Base-by-base conservation (phyloP, 2,329 filamentous ascomycete species). In the Phialocephala subalpina region DNA sequence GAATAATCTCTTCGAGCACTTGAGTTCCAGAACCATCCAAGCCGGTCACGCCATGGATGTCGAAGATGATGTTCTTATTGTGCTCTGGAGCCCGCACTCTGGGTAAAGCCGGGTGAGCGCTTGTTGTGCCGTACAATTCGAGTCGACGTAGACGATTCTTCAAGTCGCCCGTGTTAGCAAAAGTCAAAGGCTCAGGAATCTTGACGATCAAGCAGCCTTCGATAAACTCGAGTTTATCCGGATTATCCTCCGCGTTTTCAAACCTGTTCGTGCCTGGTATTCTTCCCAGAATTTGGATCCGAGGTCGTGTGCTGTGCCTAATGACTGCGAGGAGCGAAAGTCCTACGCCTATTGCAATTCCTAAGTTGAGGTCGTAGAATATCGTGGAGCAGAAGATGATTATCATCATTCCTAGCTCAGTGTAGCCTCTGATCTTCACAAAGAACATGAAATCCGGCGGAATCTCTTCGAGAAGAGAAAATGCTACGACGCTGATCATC, bases 161-260 rank as follows among this genome's bases (percentile, higher is more conserved):
- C 53, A 99, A 82, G 72, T 96, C 92, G 56, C 94, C 96, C 0
- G 96, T 98, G 77, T 99, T 99, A 75, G 95, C 95, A 77, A 99
- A 99, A 0, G 95, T 98, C 59, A 99, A 82, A 0, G 96, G 96
- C 76, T 99, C 96, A 0, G 96, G 95, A 63, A 99, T 98, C 82
- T 98, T 98, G 74, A 98, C 93, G 67, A 99, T 97, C 11, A 99
- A 82, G 67, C 92, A 97, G 18, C 95, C 93, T 70, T 97, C 94
- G 61, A 97, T 86, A 73, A 97, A 94, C 77, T 98, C 95, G 2
- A 98, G 84, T 33, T 86, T 84, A 53, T 91, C 88, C 0, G 90
- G 86, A 63, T 92, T 87, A 0, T 90, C 82, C 73, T 90, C 94
- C 1, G 94, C 94, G 73, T 97, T 97, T 70, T 95, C 92, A 74